A percentile compares a stretch with the other conserved stretches of the same genome.
These are phyloP conservation scores for Linaria vulgaris DNA, from an alignment of 257 asterid genomes.

Conservation along the genomic window DNA sequence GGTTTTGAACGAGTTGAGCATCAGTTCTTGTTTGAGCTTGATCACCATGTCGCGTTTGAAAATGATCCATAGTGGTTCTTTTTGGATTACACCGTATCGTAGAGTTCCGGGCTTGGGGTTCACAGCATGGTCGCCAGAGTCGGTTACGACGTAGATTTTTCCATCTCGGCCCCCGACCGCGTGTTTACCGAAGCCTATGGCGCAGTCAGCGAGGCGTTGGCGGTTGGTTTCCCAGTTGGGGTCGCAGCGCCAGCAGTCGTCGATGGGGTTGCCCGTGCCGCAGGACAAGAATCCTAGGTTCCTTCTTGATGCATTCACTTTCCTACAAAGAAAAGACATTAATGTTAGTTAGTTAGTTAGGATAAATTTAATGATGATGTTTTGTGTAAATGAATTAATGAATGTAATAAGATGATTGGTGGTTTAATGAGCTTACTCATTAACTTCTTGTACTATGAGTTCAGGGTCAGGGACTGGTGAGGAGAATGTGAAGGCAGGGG, in stretches of 20 bases:
- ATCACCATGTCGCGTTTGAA: conserved; percentile 73
- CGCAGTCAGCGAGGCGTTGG: conserved; percentile 70
- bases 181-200: conserved; percentile 83
- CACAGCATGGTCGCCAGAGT: conserved; percentile 63
- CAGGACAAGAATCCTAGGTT: conserved; percentile 66
- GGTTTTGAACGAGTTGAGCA: conserved; percentile 84
- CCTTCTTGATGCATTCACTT: conserved; percentile 68
- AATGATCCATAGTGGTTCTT: conserved; percentile 80
- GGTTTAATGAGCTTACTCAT: conserved; percentile 43
- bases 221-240: conserved; percentile 73
- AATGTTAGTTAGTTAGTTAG: background rate
- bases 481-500: conserved; percentile 39
- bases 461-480: conserved; percentile 72
- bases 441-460: conserved; percentile 63
- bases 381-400: background rate
- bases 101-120: conserved; percentile 75
- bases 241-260: conserved; percentile 96
- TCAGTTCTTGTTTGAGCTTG: conserved; percentile 69
- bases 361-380: too few relatives aligned
- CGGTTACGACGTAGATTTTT: conserved; percentile 63
- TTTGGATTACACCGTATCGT: conserved; percentile 67
- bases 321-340: conserved; percentile 35
- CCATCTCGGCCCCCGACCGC: conserved; percentile 87
- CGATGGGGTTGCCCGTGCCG: conserved; percentile 87
- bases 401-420: background rate